phyloP scores from a whole-genome alignment of 2,329 filamentous ascomycete species.

The Aspergillus japonicus region DNA sequence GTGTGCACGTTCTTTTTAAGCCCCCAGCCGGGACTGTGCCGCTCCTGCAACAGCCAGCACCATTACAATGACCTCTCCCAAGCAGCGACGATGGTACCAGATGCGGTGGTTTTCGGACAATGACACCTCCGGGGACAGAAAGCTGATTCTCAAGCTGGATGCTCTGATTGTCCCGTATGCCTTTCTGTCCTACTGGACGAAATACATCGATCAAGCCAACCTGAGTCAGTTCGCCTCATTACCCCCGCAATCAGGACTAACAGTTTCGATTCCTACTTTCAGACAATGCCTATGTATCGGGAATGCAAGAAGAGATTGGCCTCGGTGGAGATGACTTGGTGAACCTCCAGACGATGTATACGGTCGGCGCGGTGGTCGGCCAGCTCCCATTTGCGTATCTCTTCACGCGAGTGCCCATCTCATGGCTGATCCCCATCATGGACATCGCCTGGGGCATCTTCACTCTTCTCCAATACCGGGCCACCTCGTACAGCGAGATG shows the following conservation, averaged over 20 bases:
- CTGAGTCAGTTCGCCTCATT: constrained; percentile 42
- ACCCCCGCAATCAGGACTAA: too few relatives aligned
- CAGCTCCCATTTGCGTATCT: constrained; percentile 55
- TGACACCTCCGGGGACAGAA: constrained; percentile 52
- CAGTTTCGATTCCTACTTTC: background rate
- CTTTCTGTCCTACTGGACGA: constrained; percentile 57
- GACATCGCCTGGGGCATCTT: constrained; percentile 58
- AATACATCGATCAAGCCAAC: constrained; percentile 57
- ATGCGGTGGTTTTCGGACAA: constrained; percentile 50
- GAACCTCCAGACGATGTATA: constrained; percentile 56
- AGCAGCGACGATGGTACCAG: constrained; percentile 18
- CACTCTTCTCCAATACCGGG: constrained; percentile 56
- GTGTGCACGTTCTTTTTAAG: too few relatives aligned
- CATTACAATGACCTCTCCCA: too few relatives aligned
- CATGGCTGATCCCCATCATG: constrained; percentile 52
- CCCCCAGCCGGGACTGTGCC: too few relatives aligned
- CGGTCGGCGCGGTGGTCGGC: constrained; percentile 51
- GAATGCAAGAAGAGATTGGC: constrained; percentile 53
- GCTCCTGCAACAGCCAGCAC: too few relatives aligned
- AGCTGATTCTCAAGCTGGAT: constrained; percentile 54
- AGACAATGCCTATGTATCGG: constrained; percentile 58
- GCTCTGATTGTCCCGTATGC: constrained; percentile 57
- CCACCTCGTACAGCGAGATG: constrained; percentile 50
- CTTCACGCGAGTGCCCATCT: constrained; percentile 48
- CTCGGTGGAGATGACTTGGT: constrained; percentile 56